phyloP scores from a whole-genome alignment of 305 asterid genomes.

The Fraxinus sp. region DNA sequence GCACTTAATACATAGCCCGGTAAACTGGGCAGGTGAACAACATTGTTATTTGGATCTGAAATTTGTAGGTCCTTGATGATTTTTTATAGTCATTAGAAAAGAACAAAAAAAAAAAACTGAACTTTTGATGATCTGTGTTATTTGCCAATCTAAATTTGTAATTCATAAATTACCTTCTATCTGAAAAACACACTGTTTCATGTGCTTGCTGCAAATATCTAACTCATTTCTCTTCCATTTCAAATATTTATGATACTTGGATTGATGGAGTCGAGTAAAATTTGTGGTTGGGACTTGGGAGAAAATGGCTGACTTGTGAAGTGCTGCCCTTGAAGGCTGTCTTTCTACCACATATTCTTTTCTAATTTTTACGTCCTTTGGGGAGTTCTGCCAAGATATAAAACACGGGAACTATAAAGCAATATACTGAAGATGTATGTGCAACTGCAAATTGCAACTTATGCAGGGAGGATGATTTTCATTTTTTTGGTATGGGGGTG shows the following conservation, averaged over 20 bases:
- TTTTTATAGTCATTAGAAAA: not conserved
- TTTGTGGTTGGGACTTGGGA: not conserved
- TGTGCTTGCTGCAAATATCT: not conserved
- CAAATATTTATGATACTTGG: not conserved
- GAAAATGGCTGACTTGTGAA: not conserved
- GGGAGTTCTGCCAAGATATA: not conserved
- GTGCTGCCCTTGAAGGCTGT: not conserved
- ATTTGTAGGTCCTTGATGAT: not conserved
- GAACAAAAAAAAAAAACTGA: not conserved
- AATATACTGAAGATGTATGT: not conserved
- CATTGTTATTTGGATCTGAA: not conserved
- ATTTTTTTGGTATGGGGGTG: not conserved
- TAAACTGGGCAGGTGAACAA: not conserved
- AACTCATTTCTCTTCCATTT: not conserved
- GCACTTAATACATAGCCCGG: not conserved
- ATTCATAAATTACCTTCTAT: not conserved
- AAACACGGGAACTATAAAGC: not conserved
- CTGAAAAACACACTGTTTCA: not conserved
- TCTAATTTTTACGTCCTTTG: not conserved
- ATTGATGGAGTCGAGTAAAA: not conserved
- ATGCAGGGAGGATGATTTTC: not conserved
- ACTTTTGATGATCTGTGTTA: not conserved
- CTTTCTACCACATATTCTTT: not conserved
- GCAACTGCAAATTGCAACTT: constrained; percentile 1
- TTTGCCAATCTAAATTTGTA: not conserved